Percentiles rank a stretch among this genome's conserved stretches.
Evolutionary conservation across 169 alveolate genomes (phyloP).

Genomic region (Plasmodium reichenowi): DNA sequence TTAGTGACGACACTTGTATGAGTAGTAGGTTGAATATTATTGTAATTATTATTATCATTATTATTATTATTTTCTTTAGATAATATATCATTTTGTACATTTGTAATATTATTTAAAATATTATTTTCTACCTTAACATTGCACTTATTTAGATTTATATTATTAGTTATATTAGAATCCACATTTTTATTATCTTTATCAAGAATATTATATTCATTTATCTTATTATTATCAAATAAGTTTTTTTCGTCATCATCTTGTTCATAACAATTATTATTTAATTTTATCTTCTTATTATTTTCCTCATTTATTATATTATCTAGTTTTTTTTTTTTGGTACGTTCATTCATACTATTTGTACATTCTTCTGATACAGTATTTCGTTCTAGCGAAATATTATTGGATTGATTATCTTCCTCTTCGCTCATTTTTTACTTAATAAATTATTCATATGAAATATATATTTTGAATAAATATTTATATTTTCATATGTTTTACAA

Average conservation of each 20-base stretch:
- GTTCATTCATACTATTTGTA: slow-evolving; percentile 4
- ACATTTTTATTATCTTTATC: background rate
- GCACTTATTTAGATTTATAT: background rate
- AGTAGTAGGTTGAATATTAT: background rate
- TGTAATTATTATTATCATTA: background rate
- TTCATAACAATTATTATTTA: slow-evolving; percentile 2
- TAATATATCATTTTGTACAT: background rate
- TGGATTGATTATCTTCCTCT: background rate
- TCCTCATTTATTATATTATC: slow-evolving; percentile 12
- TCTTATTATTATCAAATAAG: background rate
- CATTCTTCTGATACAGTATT: background rate
- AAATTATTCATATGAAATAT: background rate
- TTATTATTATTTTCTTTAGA: background rate
- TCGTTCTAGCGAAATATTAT: slow-evolving; percentile 1
- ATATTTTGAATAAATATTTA: too few relatives aligned
- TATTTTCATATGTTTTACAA: too few relatives aligned
- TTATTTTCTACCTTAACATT: background rate
- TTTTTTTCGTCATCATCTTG: background rate
- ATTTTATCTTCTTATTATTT: slow-evolving; percentile 27
- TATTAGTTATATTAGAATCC: background rate
- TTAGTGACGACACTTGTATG: too few relatives aligned
- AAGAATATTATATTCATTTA: background rate
- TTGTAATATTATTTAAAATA: background rate
- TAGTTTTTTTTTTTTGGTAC: slow-evolving; percentile 17
- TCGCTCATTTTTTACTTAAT: slow-evolving; percentile 17